These are phyloP conservation scores for Dendrocalamus latiflorus DNA, from an alignment of 202 grass and related monocot species.

Conservation along the genomic window DNA sequence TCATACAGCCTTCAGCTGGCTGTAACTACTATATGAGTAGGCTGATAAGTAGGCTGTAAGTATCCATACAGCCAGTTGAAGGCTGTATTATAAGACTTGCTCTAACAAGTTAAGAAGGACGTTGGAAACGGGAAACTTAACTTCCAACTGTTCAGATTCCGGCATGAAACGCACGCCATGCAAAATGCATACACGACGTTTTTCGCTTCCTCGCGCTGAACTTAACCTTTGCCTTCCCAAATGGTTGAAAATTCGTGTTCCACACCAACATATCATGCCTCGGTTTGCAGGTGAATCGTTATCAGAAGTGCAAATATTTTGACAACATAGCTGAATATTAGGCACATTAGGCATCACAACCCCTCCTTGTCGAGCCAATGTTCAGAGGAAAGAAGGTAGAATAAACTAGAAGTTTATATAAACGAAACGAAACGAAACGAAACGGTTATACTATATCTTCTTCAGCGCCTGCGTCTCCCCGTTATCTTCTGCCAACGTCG, in stretches of 20 bases:
- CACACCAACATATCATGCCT: neutral
- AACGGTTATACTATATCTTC: neutral
- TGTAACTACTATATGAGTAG: too few species aligned
- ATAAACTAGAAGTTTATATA: neutral
- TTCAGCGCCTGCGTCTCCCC: neutral
- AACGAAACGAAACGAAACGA: neutral
- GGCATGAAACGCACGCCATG: neutral
- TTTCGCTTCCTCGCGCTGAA: neutral
- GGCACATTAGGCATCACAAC: neutral
- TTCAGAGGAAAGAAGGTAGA: too few species aligned
- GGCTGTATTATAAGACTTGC: too few species aligned
- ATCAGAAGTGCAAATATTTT: neutral
- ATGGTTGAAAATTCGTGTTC: slow-evolving; percentile 11
- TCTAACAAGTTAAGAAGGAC: neutral
- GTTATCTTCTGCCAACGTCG: neutral
- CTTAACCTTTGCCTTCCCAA: neutral
- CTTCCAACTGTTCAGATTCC: neutral
- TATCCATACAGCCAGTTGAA: too few species aligned
- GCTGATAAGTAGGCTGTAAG: too few species aligned
- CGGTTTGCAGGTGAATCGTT: neutral
- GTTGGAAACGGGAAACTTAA: neutral
- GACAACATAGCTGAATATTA: neutral
- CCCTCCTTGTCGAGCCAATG: neutral
- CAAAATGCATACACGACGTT: neutral
- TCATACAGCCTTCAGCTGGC: too few species aligned